Conservation (phyloP, 1,284 basidiomycete species). For the Irpex sp. region DNA sequence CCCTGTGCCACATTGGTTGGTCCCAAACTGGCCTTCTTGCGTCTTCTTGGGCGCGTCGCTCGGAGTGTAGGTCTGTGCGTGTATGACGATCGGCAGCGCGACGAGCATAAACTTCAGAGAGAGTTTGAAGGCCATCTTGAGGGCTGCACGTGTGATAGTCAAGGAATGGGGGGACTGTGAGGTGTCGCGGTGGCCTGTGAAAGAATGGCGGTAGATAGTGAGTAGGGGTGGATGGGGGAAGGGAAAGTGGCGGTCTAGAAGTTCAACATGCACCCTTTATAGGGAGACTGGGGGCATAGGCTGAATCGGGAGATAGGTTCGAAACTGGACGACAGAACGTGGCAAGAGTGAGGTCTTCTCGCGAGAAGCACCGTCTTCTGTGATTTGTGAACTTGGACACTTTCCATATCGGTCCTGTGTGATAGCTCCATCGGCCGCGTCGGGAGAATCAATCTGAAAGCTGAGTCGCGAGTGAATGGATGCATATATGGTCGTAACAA, state of each 20-base stretch:
- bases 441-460: no score
- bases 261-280: background rate
- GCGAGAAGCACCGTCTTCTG: background rate
- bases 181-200: no score
- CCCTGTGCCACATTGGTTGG: conserved; percentile 58
- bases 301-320: background rate
- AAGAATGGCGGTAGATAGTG: background rate
- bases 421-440: background rate
- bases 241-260: background rate
- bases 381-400: background rate
- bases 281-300: background rate
- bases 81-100: conserved; percentile 21
- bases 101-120: conserved; percentile 7
- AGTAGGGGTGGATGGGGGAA: background rate
- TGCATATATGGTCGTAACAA: no score
- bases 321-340: background rate
- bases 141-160: no score
- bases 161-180: no score
- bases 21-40: conserved; percentile 60
- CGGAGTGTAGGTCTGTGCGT: conserved; percentile 35
- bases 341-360: background rate
- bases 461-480: no score
- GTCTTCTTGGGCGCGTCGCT: conserved; percentile 44
- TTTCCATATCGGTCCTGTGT: background rate
- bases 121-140: background rate